Evolutionary conservation across 192 early-diverging fungal species (phyloP), one percentile per base, ranked within the genome.

Genomic region (Podila clonocystis): DNA sequence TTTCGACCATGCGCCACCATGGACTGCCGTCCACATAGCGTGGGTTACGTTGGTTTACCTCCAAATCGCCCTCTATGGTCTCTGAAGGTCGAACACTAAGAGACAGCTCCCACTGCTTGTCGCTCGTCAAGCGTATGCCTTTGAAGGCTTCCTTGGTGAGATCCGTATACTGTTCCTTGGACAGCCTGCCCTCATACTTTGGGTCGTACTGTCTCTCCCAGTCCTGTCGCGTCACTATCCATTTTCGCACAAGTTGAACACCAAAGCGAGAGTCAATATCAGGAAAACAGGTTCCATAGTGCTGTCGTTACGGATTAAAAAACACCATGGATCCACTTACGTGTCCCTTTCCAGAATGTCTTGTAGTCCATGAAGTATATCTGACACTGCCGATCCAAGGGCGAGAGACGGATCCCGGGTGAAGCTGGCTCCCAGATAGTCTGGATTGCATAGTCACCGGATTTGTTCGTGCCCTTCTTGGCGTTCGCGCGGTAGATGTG

Each of bases 391-490:
- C 24, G 55, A 9, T 63, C 77, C 28, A 22, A 29, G 45, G 50
- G 15, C 41, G 34, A 64, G 20, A 3, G 58, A n/a, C 7, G 45
- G 28, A 15, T 52, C 60, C 34, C 9, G 9, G 13, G 22, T 36
- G 12, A 22, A 2, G 38, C 34, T 17, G 63, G 57, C 26, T 78
- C 68, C 75, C 75, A 78, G 19, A 78, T 71, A 6, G 75, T 78
- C 50, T 78, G 75, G 20, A 78, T 71, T 11, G 75, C 75, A 62
- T 78, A 58, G 50, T 78, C 75, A 28, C 68, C 50, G 52, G 38
- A 61, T n/a, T n/a, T 48, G 60, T 48, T 28, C 33, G 50, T 28
- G 41, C 5, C 13, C 50, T 33, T 67, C 19, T 24, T 34, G 15
- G 9, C 17, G 34, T 52, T 63, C 28, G 61, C 48, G 28, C 75